Evolutionary conservation across 2,329 filamentous ascomycete genomes (phyloP).

Genomic region (Dryadomyces quercus-mongolicae): DNA sequence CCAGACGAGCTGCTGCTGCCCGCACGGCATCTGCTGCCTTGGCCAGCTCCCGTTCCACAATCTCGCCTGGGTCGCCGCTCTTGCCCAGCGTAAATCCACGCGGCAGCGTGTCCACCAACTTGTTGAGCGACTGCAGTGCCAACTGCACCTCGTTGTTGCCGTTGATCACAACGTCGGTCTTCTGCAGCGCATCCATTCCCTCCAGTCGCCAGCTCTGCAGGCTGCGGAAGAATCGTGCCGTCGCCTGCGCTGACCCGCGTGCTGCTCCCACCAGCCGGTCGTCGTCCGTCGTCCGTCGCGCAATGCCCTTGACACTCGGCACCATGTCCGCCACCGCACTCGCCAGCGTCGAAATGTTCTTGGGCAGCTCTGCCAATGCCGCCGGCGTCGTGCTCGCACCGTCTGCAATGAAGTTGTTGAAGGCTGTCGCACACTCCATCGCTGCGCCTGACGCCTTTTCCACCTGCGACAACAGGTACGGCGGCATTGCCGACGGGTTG

Average conservation of each 20-base stretch:
- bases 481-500: slow-evolving; percentile 92
- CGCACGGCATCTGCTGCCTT: slow-evolving; percentile 95
- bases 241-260: slow-evolving; percentile 71
- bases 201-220: slow-evolving; percentile 90
- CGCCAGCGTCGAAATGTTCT: slow-evolving; percentile 80
- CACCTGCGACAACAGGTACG: slow-evolving; percentile 91
- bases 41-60: slow-evolving; percentile 82
- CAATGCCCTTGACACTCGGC: slow-evolving; percentile 92
- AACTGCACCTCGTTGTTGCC: slow-evolving; percentile 94
- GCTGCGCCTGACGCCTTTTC: slow-evolving; percentile 91
- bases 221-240: slow-evolving; percentile 88
- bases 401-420: slow-evolving; percentile 97
- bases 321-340: slow-evolving; percentile 88
- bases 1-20: slow-evolving; percentile 76
- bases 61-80: slow-evolving; percentile 79
- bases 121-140: slow-evolving; percentile 85
- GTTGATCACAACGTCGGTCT: slow-evolving; percentile 95
- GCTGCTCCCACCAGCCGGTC: slow-evolving; percentile 82
- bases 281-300: slow-evolving; percentile 84
- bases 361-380: slow-evolving; percentile 59
- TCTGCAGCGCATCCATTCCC: slow-evolving; percentile 78
- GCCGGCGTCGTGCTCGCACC: slow-evolving; percentile 68
- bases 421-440: slow-evolving; percentile 94
- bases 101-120: slow-evolving; percentile 82
- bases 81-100: slow-evolving; percentile 75